Conservation (phyloP, 768 basidiomycete genomes). For the Mycena latifolia region DNA sequence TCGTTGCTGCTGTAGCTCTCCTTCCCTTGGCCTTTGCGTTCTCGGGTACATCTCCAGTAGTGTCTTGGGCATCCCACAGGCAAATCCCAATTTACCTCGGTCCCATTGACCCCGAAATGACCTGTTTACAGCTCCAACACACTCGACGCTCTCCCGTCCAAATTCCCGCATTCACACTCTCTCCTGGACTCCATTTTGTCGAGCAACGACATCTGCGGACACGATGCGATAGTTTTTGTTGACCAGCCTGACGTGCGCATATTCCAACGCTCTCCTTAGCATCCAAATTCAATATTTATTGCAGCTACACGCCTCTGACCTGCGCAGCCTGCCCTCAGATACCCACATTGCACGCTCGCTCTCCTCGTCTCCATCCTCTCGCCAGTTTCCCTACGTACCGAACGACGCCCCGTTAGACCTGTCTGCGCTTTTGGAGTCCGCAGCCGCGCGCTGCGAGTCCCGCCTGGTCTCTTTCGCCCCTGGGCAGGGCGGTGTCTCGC, state of each 20-base stretch:
- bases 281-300: constrained; percentile 9
- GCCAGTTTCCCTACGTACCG: constrained; percentile 74
- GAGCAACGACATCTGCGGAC: constrained; percentile 64
- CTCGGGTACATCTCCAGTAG: constrained; percentile 71
- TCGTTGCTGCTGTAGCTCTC: constrained; percentile 59
- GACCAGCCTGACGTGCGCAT: constrained; percentile 79
- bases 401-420: constrained; percentile 42
- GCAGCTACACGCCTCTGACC: constrained; percentile 83
- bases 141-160: constrained; percentile 57
- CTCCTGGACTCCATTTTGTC: constrained; percentile 60
- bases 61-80: constrained; percentile 81
- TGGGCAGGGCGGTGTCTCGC: constrained; percentile 49
- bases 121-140: constrained; percentile 56
- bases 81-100: constrained; percentile 39
- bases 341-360: constrained; percentile 64
- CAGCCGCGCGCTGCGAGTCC: constrained; percentile 69
- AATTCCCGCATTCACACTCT: constrained; percentile 43
- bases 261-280: not conserved
- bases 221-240: constrained; percentile 76
- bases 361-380: constrained; percentile 61
- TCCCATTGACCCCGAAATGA: constrained; percentile 1
- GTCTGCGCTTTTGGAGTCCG: constrained; percentile 52
- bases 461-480: constrained; percentile 56
- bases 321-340: constrained; percentile 67
- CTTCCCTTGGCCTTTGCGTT: constrained; percentile 66